A percentile compares a stretch with the other conserved stretches of the same genome.
phyloP scores from a whole-genome alignment of 2,329 filamentous ascomycete genomes.

The Epichloe elymi region DNA sequence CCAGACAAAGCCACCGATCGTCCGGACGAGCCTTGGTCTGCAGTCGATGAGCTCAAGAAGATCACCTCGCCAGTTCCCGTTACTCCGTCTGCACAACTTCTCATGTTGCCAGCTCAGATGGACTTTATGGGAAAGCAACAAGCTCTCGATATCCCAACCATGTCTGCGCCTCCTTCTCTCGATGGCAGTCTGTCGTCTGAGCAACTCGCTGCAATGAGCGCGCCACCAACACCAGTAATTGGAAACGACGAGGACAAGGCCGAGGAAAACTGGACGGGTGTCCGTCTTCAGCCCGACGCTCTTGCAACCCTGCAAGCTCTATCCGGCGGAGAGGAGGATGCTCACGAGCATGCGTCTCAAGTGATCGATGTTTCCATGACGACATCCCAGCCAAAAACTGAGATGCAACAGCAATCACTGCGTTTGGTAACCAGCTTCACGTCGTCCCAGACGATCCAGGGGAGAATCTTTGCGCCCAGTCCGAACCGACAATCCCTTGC shows the following conservation, averaged over 20 bases:
- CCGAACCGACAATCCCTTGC: slow-evolving; percentile 43
- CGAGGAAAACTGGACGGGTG: slow-evolving; percentile 55
- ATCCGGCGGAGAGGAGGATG: slow-evolving; percentile 41
- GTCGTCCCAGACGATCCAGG: slow-evolving; percentile 10
- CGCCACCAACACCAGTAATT: slow-evolving; percentile 70
- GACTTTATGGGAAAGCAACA: slow-evolving; percentile 55
- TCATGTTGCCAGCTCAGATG: slow-evolving; percentile 63
- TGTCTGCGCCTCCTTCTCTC: slow-evolving; percentile 73
- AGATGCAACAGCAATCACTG: slow-evolving; percentile 39
- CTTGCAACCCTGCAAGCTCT: slow-evolving; percentile 69
- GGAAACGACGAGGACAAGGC: slow-evolving; percentile 39
- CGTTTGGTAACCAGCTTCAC: slow-evolving; percentile 33
- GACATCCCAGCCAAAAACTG: slow-evolving; percentile 12
- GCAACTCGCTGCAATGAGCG: slow-evolving; percentile 70
- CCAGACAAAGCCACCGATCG: slow-evolving; percentile 24
- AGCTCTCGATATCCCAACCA: slow-evolving; percentile 53
- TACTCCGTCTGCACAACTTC: slow-evolving; percentile 53
- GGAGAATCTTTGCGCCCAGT: slow-evolving; percentile 16
- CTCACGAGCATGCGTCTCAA: slow-evolving; percentile 32
- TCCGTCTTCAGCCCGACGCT: slow-evolving; percentile 66
- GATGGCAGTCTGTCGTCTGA: slow-evolving; percentile 84
- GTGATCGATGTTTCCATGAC: slow-evolving; percentile 31
- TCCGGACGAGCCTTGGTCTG: slow-evolving; percentile 29
- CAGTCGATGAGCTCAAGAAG: slow-evolving; percentile 31
- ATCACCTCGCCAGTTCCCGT: slow-evolving; percentile 45